A percentile compares a stretch with the other conserved stretches of the same genome.
phyloP scores from a whole-genome alignment of 257 asterid genomes.

The Buddleja alternifolia region DNA sequence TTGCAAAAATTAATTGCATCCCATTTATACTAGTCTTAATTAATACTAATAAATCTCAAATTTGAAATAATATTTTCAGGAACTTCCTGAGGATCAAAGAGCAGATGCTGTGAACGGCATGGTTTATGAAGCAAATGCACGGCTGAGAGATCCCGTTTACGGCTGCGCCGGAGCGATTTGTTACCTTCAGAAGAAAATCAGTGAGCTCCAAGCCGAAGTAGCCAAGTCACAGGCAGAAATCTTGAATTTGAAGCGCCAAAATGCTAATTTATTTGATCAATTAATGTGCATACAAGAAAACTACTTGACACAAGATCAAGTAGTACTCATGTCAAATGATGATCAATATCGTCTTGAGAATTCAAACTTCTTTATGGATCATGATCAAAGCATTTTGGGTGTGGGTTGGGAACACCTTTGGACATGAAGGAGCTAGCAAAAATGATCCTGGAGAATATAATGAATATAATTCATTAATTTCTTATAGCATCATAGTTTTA shows the following conservation, averaged over 20 bases:
- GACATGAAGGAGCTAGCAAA: slow-evolving; percentile 30
- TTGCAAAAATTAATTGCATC: no score
- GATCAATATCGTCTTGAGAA: slow-evolving; percentile 13
- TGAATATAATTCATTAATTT: no score
- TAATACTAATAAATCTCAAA: neutral
- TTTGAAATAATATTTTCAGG: slow-evolving; percentile 33
- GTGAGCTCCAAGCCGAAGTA: slow-evolving; percentile 63
- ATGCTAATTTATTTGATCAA: slow-evolving; percentile 36
- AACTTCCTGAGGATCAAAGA: slow-evolving; percentile 62
- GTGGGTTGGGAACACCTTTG: slow-evolving; percentile 31
- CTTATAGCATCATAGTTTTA: no score
- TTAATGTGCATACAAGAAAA: no score
- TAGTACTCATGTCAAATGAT: slow-evolving; percentile 15
- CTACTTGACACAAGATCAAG: no score
- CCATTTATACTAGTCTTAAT: no score
- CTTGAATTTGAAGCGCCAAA: slow-evolving; percentile 62
- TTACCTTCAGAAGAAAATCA: slow-evolving; percentile 58
- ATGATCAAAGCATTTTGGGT: slow-evolving; percentile 21
- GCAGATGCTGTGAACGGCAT: slow-evolving; percentile 76
- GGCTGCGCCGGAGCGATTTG: slow-evolving; percentile 73
- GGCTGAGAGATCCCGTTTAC: slow-evolving; percentile 69
- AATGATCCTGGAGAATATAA: no score
- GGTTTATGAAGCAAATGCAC: slow-evolving; percentile 80
- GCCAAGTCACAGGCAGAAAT: slow-evolving; percentile 65
- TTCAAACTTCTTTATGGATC: slow-evolving; percentile 17